A percentile compares a stretch with the other conserved stretches of the same genome.
phyloP scores from a whole-genome alignment of 1,139 yeast species.

The Scheffersomyces stambukii region DNA sequence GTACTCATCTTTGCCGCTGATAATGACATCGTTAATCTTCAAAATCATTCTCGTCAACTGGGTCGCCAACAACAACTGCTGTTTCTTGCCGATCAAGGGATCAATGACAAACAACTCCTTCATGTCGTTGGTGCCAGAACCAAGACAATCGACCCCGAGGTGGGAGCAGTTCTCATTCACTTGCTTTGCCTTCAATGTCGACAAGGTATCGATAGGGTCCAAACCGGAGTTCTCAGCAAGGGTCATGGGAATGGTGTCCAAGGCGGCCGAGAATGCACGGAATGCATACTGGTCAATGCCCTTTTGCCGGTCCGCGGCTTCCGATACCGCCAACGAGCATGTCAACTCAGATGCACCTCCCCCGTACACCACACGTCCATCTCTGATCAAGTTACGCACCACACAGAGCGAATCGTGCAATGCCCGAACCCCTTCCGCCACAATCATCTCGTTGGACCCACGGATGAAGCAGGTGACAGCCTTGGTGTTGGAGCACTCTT shows the following conservation, averaged over 20 bases:
- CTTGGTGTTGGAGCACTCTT: slow-evolving; percentile 80
- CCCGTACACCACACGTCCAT: slow-evolving; percentile 92
- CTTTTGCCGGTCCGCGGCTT: slow-evolving; percentile 86
- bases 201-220: slow-evolving; percentile 86
- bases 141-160: slow-evolving; percentile 92
- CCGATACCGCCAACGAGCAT: slow-evolving; percentile 86
- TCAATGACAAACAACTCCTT: slow-evolving; percentile 91
- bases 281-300: slow-evolving; percentile 98
- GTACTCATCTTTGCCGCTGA: slow-evolving; percentile 82
- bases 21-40: slow-evolving; percentile 93
- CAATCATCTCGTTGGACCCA: slow-evolving; percentile 97
- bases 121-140: slow-evolving; percentile 86
- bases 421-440: slow-evolving; percentile 95
- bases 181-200: slow-evolving; percentile 81
- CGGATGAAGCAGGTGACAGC: slow-evolving; percentile 93
- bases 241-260: slow-evolving; percentile 90
- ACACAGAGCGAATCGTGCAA: slow-evolving; percentile 96
- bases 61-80: slow-evolving; percentile 91
- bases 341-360: slow-evolving; percentile 98
- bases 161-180: slow-evolving; percentile 64
- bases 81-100: slow-evolving; percentile 95
- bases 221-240: slow-evolving; percentile 96
- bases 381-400: slow-evolving; percentile 90
- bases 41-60: slow-evolving; percentile 96
- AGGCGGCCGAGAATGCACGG: slow-evolving; percentile 88